Percentiles rank a stretch among this genome's conserved stretches.
phyloP scores from a whole-genome alignment of 352 stramenopile species.

The Peronospora belbahrii region DNA sequence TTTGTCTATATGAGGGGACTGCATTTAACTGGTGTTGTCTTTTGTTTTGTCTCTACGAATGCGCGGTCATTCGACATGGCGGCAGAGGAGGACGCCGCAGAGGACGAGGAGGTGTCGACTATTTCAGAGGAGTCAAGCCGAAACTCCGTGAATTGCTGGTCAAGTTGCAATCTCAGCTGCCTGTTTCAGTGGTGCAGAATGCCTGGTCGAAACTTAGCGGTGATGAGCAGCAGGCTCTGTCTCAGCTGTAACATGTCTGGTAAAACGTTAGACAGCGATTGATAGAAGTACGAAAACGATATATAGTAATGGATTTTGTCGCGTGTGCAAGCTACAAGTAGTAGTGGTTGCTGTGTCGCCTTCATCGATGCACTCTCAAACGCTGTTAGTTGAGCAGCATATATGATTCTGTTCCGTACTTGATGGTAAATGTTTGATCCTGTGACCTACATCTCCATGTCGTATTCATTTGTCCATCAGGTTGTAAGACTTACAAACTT shows the following conservation, averaged over 20 bases:
- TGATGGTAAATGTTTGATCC: not conserved
- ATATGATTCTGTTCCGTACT: conserved; percentile 6
- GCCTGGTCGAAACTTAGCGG: conserved; percentile 63
- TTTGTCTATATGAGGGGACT: conserved; percentile 1
- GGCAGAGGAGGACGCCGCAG: conserved; percentile 45
- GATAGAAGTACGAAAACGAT: conserved; percentile 25
- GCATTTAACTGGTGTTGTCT: conserved; percentile 17
- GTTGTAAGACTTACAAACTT: not conserved
- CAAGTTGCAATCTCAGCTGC: conserved; percentile 63
- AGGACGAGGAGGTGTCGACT: conserved; percentile 64
- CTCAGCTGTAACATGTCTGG: conserved; percentile 43
- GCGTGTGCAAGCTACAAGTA: conserved; percentile 4
- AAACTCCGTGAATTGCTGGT: conserved; percentile 53
- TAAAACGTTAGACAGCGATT: conserved; percentile 21
- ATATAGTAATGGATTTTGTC: conserved; percentile 24
- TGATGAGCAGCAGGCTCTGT: conserved; percentile 65
- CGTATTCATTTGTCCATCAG: conserved; percentile 1
- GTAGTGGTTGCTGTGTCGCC: conserved; percentile 3
- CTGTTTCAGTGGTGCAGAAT: conserved; percentile 46
- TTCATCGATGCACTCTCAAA: conserved; percentile 16
- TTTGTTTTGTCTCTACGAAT: conserved; percentile 6
- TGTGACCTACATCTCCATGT: conserved; percentile 1
- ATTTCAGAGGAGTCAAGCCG: conserved; percentile 54
- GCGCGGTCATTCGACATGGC: conserved; percentile 52
- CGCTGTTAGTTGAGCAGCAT: not conserved